Percentiles rank a stretch among this genome's conserved stretches.
Evolutionary conservation across 2,329 filamentous ascomycete species (phyloP).

Genomic region (Hymenoscyphus repandus): DNA sequence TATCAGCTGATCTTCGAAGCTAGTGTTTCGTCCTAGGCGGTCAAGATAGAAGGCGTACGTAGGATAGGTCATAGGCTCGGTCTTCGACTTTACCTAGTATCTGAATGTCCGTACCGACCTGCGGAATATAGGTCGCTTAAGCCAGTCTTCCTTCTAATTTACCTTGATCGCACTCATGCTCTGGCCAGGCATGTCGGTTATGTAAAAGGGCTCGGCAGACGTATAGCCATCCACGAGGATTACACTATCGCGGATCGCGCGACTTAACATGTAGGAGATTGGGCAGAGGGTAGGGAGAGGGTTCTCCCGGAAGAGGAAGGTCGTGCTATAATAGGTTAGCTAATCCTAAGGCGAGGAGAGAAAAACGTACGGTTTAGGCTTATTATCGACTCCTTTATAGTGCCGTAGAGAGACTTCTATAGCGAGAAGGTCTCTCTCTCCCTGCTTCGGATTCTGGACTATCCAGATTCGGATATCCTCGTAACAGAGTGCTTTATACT

Average conservation of each 20-base stretch:
- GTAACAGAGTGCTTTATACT: conserved; percentile 20
- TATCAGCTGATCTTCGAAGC: conserved; percentile 3
- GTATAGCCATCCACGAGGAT: no score
- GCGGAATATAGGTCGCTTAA: no score
- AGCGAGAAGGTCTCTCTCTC: conserved; percentile 18
- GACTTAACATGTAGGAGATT: conserved; percentile 18
- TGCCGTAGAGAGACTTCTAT: conserved; percentile 21
- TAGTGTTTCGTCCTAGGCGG: conserved; percentile 20
- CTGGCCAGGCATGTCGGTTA: no score
- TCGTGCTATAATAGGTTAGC: conserved; percentile 21
- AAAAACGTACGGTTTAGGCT: conserved; percentile 20
- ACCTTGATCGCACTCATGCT: no score
- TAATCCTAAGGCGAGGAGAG: conserved; percentile 2
- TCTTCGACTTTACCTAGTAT: no score
- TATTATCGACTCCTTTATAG: conserved; percentile 25
- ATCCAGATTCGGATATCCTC: conserved; percentile 23
- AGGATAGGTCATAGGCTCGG: no score
- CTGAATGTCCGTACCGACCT: no score
- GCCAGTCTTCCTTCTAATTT: no score
- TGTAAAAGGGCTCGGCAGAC: no score
- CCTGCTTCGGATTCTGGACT: conserved; percentile 16
- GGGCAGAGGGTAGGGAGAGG: conserved; percentile 20
- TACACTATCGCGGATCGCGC: conserved; percentile 6
- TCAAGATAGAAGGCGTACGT: conserved; percentile 13
- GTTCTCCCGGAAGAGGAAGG: conserved; percentile 20